Base-by-base conservation (phyloP, 1,284 basidiomycete species). In the Termitomyces sp. region DNA sequence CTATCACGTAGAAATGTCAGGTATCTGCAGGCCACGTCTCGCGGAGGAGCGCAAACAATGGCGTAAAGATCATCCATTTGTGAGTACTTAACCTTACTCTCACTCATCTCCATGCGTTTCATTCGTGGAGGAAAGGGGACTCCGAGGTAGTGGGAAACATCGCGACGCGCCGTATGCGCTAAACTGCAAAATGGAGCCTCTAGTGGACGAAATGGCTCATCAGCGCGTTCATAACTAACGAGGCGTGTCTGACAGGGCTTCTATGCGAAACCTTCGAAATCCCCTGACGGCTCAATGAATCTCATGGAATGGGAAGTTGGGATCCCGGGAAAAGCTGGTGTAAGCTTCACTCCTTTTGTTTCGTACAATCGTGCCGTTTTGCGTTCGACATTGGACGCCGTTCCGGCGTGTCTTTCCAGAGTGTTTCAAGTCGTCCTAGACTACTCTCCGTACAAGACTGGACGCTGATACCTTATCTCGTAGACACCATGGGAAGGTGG, bases 11-110 rank as follows among this genome's bases (percentile, higher is more conserved):
- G 15, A 19, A 43, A 84, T 93, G 92, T 83, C 91, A 60, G 83
- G 90, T 59, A 87, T 94, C 64, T 88, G 92, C 69, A 81, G 91
- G 67, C 84, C 88, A 39, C 84, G 94, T 65, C 80, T 97, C 17
- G 84, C 94, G 34, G 97, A 99, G 73, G 97, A 99, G 74, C 86
- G 97, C 66, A 99, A 99, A 75, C 93, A 97, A 67, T 99, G 97
- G 97, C 77, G 97, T 60, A 98, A 96, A 71, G 97, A 99, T 66
- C 97, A 99, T 73, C 97, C 97, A 47, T 98, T 97, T 66, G 96
- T 98, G 73, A 72, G 94, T 84, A 30, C 36, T 40, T 55, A 12
- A 48, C 36, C 53, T 41, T 40, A 57, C 26, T 57, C 33, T 52
- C 39, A 49, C 17, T 19, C 40, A 49, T 45, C 49, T 53, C 26